Percentiles rank a stretch among this genome's conserved stretches.
Evolutionary conservation across 2,329 filamentous ascomycete genomes (phyloP).

Genomic region (Cordyceps javanica): DNA sequence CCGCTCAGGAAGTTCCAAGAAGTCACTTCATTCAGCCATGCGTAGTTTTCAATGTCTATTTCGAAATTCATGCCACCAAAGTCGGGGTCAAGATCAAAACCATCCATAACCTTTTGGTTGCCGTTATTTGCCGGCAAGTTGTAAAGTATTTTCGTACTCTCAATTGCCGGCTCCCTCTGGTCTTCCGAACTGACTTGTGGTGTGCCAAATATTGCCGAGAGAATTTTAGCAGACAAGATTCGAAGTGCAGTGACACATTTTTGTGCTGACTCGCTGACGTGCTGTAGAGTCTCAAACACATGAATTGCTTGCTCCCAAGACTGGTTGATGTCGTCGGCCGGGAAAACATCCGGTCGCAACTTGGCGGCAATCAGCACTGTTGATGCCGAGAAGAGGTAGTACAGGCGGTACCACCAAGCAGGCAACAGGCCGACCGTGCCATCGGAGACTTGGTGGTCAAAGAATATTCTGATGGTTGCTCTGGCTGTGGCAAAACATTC

Average conservation of each 20-base stretch:
- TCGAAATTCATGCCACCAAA: constrained; percentile 25
- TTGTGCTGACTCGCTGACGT: constrained; percentile 26
- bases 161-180: background rate
- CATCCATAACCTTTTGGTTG: background rate
- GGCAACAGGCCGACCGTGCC: constrained; percentile 28
- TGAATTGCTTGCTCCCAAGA: constrained; percentile 29
- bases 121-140: background rate
- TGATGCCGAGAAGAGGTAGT: constrained; percentile 31
- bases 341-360: constrained; percentile 27
- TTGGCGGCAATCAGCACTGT: constrained; percentile 31
- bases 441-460: constrained; percentile 25
- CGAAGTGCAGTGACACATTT: constrained; percentile 28
- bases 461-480: constrained; percentile 25
- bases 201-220: constrained; percentile 10
- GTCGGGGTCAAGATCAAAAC: constrained; percentile 19
- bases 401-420: constrained; percentile 34
- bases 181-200: background rate
- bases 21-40: constrained; percentile 28
- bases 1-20: constrained; percentile 26
- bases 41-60: constrained; percentile 26
- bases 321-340: constrained; percentile 19
- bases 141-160: background rate
- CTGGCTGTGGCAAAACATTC: constrained; percentile 30
- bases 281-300: constrained; percentile 27
- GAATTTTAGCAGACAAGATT: constrained; percentile 28